Percentiles rank a stretch among this genome's conserved stretches.
These are phyloP conservation scores for Aegle marmelos DNA, from an alignment of 345 rosid genomes.

Conservation along the genomic window DNA sequence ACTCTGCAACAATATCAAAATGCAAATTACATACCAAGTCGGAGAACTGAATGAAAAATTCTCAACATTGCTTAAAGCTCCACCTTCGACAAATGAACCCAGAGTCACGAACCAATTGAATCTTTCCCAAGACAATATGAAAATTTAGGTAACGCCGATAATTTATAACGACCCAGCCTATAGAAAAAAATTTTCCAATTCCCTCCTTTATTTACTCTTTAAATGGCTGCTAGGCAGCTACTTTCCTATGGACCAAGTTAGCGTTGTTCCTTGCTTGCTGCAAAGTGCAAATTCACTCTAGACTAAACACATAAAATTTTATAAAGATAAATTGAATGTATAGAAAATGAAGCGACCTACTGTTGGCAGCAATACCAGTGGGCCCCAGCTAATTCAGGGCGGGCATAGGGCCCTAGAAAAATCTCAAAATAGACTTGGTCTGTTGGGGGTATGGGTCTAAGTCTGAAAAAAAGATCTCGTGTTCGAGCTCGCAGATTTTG, in stretches of 20 bases:
- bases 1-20: constrained; percentile 34
- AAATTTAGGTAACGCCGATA: background rate
- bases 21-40: background rate
- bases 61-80: background rate
- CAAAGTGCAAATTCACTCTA: background rate
- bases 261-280: background rate
- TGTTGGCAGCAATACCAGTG: too few relatives aligned
- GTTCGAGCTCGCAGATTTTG: accelerated
- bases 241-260: background rate
- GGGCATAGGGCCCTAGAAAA: too few relatives aligned
- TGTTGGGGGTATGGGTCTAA: accelerated
- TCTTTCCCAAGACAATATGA: background rate
- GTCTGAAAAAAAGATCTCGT: accelerated
- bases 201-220: constrained; percentile 2
- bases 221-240: background rate
- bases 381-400: too few relatives aligned
- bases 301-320: background rate
- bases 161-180: background rate
- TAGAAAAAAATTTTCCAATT: background rate
- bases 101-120: background rate
- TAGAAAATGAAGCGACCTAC: background rate
- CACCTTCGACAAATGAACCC: background rate
- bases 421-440: too few relatives aligned
- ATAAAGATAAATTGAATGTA: background rate
- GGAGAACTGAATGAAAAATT: background rate